These are phyloP conservation scores for Phytophthora agathidicida DNA, from an alignment of 352 stramenopile species.

Conservation along the genomic window DNA sequence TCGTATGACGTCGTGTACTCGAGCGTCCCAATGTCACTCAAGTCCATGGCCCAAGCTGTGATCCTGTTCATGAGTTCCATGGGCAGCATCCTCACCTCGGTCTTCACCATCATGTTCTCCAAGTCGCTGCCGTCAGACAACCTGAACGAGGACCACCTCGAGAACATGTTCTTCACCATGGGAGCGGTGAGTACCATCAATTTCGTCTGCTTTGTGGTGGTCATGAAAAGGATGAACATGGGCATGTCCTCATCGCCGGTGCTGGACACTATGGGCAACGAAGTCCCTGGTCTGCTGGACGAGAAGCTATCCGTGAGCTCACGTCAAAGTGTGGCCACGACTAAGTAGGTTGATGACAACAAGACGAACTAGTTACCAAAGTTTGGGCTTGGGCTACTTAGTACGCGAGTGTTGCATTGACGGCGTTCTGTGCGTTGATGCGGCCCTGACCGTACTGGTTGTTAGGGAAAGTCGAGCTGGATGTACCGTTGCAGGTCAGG, in stretches of 20 bases:
- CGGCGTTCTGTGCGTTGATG: slow-evolving; percentile 44
- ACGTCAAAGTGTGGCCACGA: slow-evolving; percentile 11
- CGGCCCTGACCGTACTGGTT: slow-evolving; percentile 64
- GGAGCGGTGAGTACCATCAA: slow-evolving; percentile 54
- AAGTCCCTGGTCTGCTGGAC: slow-evolving; percentile 5
- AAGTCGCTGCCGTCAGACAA: slow-evolving; percentile 60
- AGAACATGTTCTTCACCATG: slow-evolving; percentile 76
- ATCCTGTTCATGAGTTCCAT: slow-evolving; percentile 55
- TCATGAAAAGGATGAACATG: slow-evolving; percentile 67
- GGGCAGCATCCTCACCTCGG: slow-evolving; percentile 53
- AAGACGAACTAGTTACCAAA: too few species aligned
- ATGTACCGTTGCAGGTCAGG: slow-evolving; percentile 40
- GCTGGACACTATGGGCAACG: slow-evolving; percentile 15
- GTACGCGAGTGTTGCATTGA: slow-evolving; percentile 33
- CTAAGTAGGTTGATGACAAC: not conserved
- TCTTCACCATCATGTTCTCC: slow-evolving; percentile 55
- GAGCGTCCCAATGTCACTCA: slow-evolving; percentile 56
- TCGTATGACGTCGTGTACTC: slow-evolving; percentile 69
- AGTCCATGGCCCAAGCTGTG: slow-evolving; percentile 51
- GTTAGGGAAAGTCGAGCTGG: slow-evolving; percentile 50
- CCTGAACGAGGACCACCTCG: slow-evolving; percentile 51
- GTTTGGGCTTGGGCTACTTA: too few species aligned
- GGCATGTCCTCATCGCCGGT: slow-evolving; percentile 38
- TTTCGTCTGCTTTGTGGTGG: slow-evolving; percentile 51
- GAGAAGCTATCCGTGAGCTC: slow-evolving; percentile 24